Evolutionary conservation across 2,329 filamentous ascomycete genomes (phyloP).

Genomic region (Nectriaceae sp.): DNA sequence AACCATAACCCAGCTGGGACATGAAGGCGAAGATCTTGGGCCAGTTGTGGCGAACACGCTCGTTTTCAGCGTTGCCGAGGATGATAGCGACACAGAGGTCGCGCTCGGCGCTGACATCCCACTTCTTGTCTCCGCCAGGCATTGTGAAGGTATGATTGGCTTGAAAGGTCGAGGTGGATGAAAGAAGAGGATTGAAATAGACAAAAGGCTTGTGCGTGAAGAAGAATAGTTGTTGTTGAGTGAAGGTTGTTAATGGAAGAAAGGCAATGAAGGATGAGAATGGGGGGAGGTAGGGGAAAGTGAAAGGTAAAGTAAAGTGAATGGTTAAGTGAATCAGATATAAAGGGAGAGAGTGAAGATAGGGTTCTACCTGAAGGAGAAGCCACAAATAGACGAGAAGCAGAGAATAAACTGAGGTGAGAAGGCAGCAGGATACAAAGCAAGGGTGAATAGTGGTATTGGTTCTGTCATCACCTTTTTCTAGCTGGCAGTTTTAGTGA

Average conservation of each 20-base stretch:
- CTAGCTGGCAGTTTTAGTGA: too few species aligned
- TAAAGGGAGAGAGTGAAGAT: neutral
- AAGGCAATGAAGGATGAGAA: too few species aligned
- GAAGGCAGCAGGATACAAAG: too few species aligned
- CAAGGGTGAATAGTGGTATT: too few species aligned
- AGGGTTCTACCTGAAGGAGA: too few species aligned
- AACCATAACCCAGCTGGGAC: conserved; percentile 34
- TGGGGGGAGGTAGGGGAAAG: neutral
- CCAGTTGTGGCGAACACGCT: conserved; percentile 36
- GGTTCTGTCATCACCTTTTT: too few species aligned
- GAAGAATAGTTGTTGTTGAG: too few species aligned
- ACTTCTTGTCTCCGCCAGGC: conserved; percentile 37
- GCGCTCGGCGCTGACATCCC: conserved; percentile 37
- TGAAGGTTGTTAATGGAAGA: too few species aligned
- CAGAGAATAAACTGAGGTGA: too few species aligned
- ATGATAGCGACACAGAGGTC: conserved; percentile 42
- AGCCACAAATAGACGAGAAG: too few species aligned
- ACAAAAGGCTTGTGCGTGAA: too few species aligned
- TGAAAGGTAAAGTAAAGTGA: neutral
- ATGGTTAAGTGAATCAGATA: neutral
- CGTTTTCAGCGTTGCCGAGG: conserved; percentile 25
- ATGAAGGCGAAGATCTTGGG: conserved; percentile 33
- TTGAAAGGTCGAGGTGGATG: neutral
- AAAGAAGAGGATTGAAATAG: neutral
- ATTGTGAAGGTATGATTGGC: conserved; percentile 14